These are phyloP conservation scores for Pseudocercospora fuligena DNA, from an alignment of 2,329 filamentous ascomycete species.

Conservation along the genomic window DNA sequence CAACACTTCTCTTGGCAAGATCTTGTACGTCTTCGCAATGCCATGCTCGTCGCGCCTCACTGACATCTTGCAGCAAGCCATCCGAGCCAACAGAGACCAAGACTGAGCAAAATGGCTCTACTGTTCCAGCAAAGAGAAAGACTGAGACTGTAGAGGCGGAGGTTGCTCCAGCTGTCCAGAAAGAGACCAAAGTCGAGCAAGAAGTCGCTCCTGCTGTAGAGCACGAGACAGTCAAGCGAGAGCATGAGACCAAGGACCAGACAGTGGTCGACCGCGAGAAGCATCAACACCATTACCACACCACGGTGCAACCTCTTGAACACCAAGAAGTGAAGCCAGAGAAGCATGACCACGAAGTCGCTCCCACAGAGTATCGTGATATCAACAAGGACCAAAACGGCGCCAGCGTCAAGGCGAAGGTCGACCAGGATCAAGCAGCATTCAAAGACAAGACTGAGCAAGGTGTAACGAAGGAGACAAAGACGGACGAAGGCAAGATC, in stretches of 20 bases:
- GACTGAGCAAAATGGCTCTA: neutral
- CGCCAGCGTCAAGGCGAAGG: constrained; percentile 29
- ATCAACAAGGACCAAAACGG: constrained; percentile 30
- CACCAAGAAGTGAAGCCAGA: constrained; percentile 28
- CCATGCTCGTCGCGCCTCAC: neutral
- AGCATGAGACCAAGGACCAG: constrained; percentile 25
- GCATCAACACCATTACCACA: constrained; percentile 38
- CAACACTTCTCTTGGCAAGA: constrained; percentile 1
- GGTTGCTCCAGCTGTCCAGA: constrained; percentile 12
- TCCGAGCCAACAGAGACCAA: neutral
- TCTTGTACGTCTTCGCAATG: neutral
- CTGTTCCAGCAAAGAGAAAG: neutral
- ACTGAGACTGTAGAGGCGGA: neutral
- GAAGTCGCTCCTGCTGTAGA: constrained; percentile 31
- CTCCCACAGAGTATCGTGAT: constrained; percentile 26
- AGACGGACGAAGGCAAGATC: constrained; percentile 23
- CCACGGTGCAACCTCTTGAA: constrained; percentile 34
- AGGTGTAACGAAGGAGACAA: constrained; percentile 23
- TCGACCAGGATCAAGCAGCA: constrained; percentile 22
- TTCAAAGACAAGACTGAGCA: constrained; percentile 29
- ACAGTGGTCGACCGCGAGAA: constrained; percentile 26
- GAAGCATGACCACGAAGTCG: constrained; percentile 29
- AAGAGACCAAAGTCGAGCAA: constrained; percentile 28
- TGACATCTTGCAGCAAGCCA: neutral
- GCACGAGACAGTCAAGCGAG: constrained; percentile 25